Conservation (phyloP, 768 basidiomycete genomes). For the Mycena leptocephala region DNA sequence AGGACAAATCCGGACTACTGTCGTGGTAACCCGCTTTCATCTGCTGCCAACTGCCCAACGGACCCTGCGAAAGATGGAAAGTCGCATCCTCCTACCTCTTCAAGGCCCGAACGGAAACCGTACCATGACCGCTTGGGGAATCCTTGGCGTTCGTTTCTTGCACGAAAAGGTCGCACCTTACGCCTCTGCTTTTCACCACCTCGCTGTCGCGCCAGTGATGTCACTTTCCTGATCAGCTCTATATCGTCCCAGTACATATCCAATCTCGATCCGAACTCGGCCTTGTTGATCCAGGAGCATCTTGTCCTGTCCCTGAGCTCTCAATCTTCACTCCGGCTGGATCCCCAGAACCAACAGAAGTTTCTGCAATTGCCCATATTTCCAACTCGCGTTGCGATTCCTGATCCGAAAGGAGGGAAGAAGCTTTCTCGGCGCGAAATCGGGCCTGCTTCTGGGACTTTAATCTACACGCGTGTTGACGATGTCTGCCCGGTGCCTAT, state of each 20-base stretch:
- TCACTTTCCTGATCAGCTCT: constrained; percentile 22
- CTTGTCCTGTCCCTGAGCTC: constrained; percentile 18
- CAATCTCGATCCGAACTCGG: background rate
- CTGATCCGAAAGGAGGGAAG: background rate
- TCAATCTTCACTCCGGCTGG: background rate
- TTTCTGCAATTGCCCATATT: constrained; percentile 37
- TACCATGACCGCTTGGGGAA: constrained; percentile 21
- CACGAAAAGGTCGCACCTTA: constrained; percentile 29
- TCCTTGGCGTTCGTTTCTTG: constrained; percentile 39
- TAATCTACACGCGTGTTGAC: constrained; percentile 25
- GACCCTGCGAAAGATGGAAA: constrained; percentile 26
- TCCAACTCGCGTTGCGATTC: constrained; percentile 29
- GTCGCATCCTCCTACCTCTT: constrained; percentile 26
- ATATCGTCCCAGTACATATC: constrained; percentile 7
- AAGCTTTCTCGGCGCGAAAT: constrained; percentile 17
- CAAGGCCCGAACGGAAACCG: background rate
- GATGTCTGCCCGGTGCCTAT: constrained; percentile 36
- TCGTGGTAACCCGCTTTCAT: constrained; percentile 27
- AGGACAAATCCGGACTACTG: constrained; percentile 15
- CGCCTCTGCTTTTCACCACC: background rate
- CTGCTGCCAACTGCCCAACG: constrained; percentile 37
- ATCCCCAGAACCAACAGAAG: background rate
- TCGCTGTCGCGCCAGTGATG: background rate
- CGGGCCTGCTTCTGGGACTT: constrained; percentile 15
- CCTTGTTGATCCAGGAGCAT: constrained; percentile 32